A percentile compares a stretch with the other conserved stretches of the same genome.
Evolutionary conservation across 306 rosid species (phyloP).

Genomic region (Prosopis cineraria): DNA sequence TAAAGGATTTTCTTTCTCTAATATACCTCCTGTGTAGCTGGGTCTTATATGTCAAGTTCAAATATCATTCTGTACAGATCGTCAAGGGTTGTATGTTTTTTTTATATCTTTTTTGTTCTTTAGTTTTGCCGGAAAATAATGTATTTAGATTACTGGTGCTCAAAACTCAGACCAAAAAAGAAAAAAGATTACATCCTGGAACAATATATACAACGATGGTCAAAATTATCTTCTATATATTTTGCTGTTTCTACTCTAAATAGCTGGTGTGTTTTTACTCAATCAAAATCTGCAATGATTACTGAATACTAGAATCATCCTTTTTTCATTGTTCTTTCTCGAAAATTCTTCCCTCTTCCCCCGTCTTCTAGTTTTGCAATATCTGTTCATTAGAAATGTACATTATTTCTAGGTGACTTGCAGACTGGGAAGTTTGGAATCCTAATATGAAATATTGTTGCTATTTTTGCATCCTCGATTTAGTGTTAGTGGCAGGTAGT

Average conservation of each 20-base stretch:
- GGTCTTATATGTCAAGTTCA: conserved; percentile 10
- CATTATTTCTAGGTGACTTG: not conserved
- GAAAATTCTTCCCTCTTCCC: not conserved
- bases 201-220: conserved; percentile 18
- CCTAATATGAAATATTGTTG: not conserved
- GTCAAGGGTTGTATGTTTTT: conserved; percentile 22
- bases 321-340: not conserved
- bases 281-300: conserved; percentile 2
- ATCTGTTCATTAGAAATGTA: not conserved
- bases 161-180: not conserved
- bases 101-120: not conserved
- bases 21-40: conserved; percentile 77
- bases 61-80: conserved; percentile 40
- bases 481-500: not conserved
- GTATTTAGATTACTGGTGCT: conserved; percentile 30
- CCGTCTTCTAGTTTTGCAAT: not conserved
- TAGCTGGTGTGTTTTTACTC: not conserved
- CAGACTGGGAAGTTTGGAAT: not conserved
- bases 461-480: conserved; percentile 9
- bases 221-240: conserved; percentile 8
- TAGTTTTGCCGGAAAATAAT: not conserved
- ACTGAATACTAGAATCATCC: not conserved
- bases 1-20: conserved; percentile 94
- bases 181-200: not conserved
- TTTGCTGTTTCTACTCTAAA: not conserved